Evolutionary conservation across 2,329 filamentous ascomycete genomes (phyloP), one percentile per base, ranked within the genome.

Genomic region (Ophiostoma triangulosporum): DNA sequence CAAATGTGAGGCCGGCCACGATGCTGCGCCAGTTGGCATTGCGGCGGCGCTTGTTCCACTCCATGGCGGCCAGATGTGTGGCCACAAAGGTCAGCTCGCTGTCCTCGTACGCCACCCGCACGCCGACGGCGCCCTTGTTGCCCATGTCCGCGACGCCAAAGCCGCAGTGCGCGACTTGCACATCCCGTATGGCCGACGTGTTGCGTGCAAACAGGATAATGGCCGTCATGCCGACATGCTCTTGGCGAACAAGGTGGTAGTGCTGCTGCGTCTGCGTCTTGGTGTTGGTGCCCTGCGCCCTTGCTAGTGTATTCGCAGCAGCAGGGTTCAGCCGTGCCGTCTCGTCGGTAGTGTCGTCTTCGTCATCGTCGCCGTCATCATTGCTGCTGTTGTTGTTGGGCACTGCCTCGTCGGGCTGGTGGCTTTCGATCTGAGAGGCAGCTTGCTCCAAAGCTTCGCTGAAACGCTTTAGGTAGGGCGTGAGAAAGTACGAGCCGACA

Each of bases 11-110:
- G 11, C 84, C 78, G 22, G 85, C 80, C 58, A 89, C 86, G 56
- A 97, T 88, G 59, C 77, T 81, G 62, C 83, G 81, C 90, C 93
- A 98, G 65, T 97, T 91, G 60, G 81, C 74, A 63, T 97, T 97
- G 51, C 93, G 77, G 46, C 81, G 75, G 52, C 81, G 73, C 48
- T 88, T 70, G 46, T 83, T 86, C 69, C 80, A 79, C 68, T 98
- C 93, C 80, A 88, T 88, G 6, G 91, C 86, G 0, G 90, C 88
- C 54, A 97, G 72, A 67, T 98, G 93, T 12, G 89, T 87, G 36
- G 87, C 82, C 38, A 95, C 83, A 65, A 97, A 93, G 0, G 88
- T 95, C 53, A 96, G 66, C 61, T 86, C 79, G 26, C 84, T 77
- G 4, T 60, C 60, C n/a, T 20, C 63, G 61, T 87, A 84, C 14